A percentile compares a stretch with the other conserved stretches of the same genome.
phyloP scores from a whole-genome alignment of 306 rosid genomes.

The Sechiopsis laciniata region DNA sequence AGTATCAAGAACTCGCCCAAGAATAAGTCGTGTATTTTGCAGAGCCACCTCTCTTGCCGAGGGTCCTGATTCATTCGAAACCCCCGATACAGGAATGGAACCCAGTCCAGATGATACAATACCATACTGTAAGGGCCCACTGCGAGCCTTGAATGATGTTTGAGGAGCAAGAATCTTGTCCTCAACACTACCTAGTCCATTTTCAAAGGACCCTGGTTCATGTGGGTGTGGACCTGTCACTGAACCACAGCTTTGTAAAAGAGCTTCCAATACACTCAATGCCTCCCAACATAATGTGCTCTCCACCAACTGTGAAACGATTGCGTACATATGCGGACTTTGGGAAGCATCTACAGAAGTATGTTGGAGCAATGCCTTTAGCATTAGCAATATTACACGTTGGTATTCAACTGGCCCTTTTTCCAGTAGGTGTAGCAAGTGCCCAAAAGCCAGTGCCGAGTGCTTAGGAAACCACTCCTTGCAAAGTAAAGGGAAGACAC shows the following conservation, averaged over 20 bases:
- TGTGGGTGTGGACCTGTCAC: constrained; percentile 70
- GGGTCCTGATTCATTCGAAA: constrained; percentile 47
- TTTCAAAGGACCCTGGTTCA: constrained; percentile 61
- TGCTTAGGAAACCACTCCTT: constrained; percentile 94
- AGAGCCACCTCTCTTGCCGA: constrained; percentile 69
- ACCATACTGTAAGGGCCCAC: constrained; percentile 82
- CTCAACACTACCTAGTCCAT: constrained; percentile 51
- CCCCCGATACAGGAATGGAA: constrained; percentile 37
- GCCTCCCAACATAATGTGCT: constrained; percentile 99
- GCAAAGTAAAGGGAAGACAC: constrained; percentile 84
- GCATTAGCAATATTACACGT: constrained; percentile 88
- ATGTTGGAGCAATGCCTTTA: constrained; percentile 94
- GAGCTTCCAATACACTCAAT: constrained; percentile 91
- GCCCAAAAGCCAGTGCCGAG: constrained; percentile 91
- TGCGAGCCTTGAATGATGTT: constrained; percentile 86
- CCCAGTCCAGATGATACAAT: constrained; percentile 32
- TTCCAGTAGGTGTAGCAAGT: constrained; percentile 77
- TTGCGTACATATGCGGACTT: constrained; percentile 94
- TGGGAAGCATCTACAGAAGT: constrained; percentile 97
- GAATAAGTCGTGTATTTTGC: constrained; percentile 86
- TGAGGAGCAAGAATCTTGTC: constrained; percentile 80
- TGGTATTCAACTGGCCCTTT: constrained; percentile 94
- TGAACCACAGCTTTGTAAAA: constrained; percentile 92
- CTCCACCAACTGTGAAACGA: constrained; percentile 93
- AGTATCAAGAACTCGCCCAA: constrained; percentile 77